Evolutionary conservation across 805 yeast species (phyloP).

Genomic region (Candida verbasci): DNA sequence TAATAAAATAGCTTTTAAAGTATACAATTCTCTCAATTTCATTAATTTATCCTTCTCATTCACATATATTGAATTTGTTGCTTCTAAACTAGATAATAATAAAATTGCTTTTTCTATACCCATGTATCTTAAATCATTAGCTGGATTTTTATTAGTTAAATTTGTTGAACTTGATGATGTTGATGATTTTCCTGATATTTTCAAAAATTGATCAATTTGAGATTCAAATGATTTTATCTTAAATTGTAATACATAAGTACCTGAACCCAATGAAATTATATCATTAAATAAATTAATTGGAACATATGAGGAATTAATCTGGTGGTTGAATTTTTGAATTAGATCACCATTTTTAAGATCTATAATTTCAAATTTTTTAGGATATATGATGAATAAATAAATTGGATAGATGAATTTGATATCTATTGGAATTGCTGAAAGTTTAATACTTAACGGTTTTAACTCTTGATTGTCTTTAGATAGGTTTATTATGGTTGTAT

Average conservation of each 20-base stretch:
- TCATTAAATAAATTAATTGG: conserved; percentile 11
- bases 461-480: conserved; percentile 8
- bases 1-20: conserved; percentile 25
- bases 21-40: conserved; percentile 30
- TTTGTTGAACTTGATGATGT: conserved; percentile 5
- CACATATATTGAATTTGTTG: conserved; percentile 21
- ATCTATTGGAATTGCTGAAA: conserved; percentile 21
- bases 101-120: conserved; percentile 34
- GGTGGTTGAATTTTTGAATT: conserved; percentile 32
- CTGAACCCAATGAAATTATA: conserved; percentile 20
- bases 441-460: conserved; percentile 19
- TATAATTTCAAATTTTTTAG: conserved; percentile 30
- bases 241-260: conserved; percentile 28
- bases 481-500: conserved; percentile 14
- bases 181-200: conserved; percentile 15
- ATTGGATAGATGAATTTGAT: conserved; percentile 27
- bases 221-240: conserved; percentile 22
- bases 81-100: conserved; percentile 23
- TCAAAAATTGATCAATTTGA: conserved; percentile 34
- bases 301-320: conserved; percentile 21
- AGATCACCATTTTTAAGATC: conserved; percentile 31
- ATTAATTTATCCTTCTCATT: conserved; percentile 27
- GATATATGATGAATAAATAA: conserved; percentile 27
- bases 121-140: conserved; percentile 22
- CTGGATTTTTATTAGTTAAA: conserved; percentile 17